Evolutionary conservation across 257 asterid genomes (phyloP), one percentile per base, ranked within the genome.

Genomic region (Forsythia suspensa): DNA sequence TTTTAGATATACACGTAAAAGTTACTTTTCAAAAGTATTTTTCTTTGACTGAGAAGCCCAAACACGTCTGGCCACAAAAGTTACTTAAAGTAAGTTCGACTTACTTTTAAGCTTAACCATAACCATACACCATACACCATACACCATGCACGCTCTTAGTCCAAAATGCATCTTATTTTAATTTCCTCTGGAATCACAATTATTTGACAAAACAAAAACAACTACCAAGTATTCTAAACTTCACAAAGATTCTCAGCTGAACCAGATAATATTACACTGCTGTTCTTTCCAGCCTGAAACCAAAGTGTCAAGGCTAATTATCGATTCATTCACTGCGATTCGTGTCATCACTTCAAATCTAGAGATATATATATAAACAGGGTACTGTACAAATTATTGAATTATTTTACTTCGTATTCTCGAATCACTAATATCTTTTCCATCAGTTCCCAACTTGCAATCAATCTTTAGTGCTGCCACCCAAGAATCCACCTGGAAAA

Each of bases 401-500:
- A 77, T 77, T 15, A 12, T 41, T 69, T 73, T 40, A 85, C 44
- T 76, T 72, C 59, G 75, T n/a, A n/a, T 78, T 20, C 59, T 72
- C 21, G 72, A 34, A 59, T 83, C 85, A 76, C 76, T 75, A 3
- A 4, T 72, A 69, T 72, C 77, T 70, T 84, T 80, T 34, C 86
- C 40, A 40, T 74, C 81, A 75, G 82, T 71, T 37, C 82, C 80
- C 89, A 84, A 73, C 61, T 88, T 85, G 87, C 95, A 83, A 41
- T 85, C 89, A 61, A 29, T 76, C 80, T 79, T 83, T 51, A 93
- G 82, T 55, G 95, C 86, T 76, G 82, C 88, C 88, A 94, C 76
- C 98, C 98, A 94, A 71, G 92, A 88, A 83, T 94, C 94, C 18
- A 90, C 91, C 98, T 92, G 91, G 77, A 81, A 71, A 77, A 24